These are phyloP conservation scores for Caloboletus firmus DNA, from an alignment of 1,284 basidiomycete species.

Conservation along the genomic window DNA sequence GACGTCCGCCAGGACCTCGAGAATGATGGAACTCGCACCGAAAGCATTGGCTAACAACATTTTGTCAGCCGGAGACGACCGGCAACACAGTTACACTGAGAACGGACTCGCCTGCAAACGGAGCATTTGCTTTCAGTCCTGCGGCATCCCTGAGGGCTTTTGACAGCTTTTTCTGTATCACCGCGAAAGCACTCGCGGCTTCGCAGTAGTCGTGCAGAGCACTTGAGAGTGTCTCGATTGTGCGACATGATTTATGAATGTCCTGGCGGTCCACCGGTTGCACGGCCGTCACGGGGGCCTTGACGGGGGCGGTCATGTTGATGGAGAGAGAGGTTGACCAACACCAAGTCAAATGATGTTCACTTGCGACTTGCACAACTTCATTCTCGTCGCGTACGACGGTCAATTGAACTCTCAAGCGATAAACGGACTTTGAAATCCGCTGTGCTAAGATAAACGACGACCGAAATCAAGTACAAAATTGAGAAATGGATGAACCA, in stretches of 20 bases:
- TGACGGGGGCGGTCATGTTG: constrained; percentile 14
- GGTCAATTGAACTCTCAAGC: neutral
- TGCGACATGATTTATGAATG: constrained; percentile 76
- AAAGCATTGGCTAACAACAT: constrained; percentile 59
- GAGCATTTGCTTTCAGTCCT: constrained; percentile 55
- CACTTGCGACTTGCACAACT: neutral
- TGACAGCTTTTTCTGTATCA: constrained; percentile 70
- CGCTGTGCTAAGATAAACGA: neutral
- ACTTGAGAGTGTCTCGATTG: constrained; percentile 64
- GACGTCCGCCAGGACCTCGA: constrained; percentile 67
- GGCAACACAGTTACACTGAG: neutral
- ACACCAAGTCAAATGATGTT: neutral
- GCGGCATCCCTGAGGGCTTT: constrained; percentile 68
- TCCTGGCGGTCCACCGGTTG: constrained; percentile 58
- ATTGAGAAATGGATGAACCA: neutral
- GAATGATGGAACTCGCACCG: constrained; percentile 58
- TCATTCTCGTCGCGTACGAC: neutral
- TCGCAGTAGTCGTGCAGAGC: constrained; percentile 74
- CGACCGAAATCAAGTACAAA: neutral
- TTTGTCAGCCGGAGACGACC: neutral
- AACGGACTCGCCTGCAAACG: constrained; percentile 55
- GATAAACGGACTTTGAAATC: constrained; percentile 29
- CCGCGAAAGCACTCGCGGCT: constrained; percentile 57
- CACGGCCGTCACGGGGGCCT: neutral
- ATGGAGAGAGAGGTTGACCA: neutral